Evolutionary conservation across 2,329 filamentous ascomycete genomes (phyloP), one percentile per base, ranked within the genome.

Genomic region (Cercospora brassicicola): DNA sequence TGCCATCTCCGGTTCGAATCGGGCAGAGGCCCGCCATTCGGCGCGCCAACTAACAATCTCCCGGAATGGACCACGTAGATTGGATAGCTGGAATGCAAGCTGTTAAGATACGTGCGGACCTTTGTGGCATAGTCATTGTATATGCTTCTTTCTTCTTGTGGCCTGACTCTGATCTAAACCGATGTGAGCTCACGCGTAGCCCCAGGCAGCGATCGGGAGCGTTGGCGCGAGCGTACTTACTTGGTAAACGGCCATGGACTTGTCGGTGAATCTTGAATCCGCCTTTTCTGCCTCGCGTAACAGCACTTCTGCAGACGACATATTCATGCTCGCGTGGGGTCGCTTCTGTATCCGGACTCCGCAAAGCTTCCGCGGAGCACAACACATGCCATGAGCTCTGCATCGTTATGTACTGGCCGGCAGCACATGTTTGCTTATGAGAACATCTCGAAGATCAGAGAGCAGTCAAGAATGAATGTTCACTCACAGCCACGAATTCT

Each of bases 401-500:
- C 18, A 53, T 53, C 11, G 6, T 53, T 53, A 26, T 53, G 48
- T 53, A 53, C 48, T 28, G 11, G 11, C 9, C 13, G 48, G 18
- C 48, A 53, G 13, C 11, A 15, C 48, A 53, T 26, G 48, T 53
- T 53, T 53, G 48, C 48, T 53, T 28, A 18, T 11, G 13, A 23
- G 18, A 23, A 15, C 20, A 53, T 11, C 11, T 28, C 48, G 48
- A 53, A 53, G 3, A 11, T 31, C 9, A 3, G n/a, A 57, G 55
- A 10, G 15, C 11, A 33, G n/a, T 7, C 28, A 8, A 20, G 55
- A 33, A 57, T 10, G 7, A 5, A 18, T 18, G 11, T 23, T 8
- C 31, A 18, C 30, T 57, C 55, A 63, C 11, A 63, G 30, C 23
- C 45, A 31, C 51, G 62, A 65, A 18, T 65, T 65, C 39, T 60